Evolutionary conservation across 495 filamentous ascomycete species (phyloP), one percentile per base, ranked within the genome.

Genomic region (Ramalina peruviana): DNA sequence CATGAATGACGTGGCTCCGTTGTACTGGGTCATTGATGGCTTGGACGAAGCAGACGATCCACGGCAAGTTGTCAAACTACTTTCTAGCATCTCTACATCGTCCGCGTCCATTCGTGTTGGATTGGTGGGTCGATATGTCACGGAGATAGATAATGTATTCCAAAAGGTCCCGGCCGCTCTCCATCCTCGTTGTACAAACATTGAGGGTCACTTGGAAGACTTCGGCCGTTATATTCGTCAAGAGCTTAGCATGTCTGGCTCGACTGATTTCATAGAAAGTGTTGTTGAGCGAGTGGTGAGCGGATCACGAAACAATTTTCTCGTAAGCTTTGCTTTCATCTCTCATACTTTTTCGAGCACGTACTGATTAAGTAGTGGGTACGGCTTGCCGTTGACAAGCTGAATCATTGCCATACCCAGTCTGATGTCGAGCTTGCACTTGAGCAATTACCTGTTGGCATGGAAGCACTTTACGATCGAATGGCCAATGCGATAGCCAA

Each of bases 401-500:
- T 73, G 0, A 58, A 58, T 37, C 36, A 53, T 11, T 67, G 63
- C n/a, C 55, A 54, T 44, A 60, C 62, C 26, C 27, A 60, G 51
- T 57, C 59, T 13, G 46, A 56, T 40, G 40, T 65, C 23, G 38
- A 62, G 51, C 16, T 40, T 9, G 66, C 63, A 7, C 57, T 73
- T 4, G 21, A 65, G 13, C 53, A 70, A 17, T 40, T 70, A 1
- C 70, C 70, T 3, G 41, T 48, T 20, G 70, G 60, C 3, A 69
- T 72, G 68, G 63, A 69, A 23, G 50, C 53, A 0, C 19, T 73
- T 4, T 72, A 70, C 46, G 23, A 58, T 13, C 64, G 68, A 1
- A 70, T 70, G 62, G 61, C 57, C 5, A 46, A 43, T 1, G 50
- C 60, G 1, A 57, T 71, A 25, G 33, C 57, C 0, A 36, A 43